Base-by-base conservation (phyloP, 2,329 filamentous ascomycete species). In the Geosmithia putterillii region DNA sequence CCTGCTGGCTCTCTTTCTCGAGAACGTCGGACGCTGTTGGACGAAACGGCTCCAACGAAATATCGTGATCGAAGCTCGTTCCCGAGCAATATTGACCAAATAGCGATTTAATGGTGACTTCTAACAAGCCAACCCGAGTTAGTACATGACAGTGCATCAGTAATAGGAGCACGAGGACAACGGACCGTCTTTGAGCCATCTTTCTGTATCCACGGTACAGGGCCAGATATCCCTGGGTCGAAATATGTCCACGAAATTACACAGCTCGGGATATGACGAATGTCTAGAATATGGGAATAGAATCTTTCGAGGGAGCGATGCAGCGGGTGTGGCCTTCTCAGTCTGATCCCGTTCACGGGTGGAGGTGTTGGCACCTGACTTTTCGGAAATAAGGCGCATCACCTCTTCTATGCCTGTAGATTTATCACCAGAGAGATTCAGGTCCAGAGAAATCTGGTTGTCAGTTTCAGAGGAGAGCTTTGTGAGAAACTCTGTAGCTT, bases 281-380 rank as follows among this genome's bases (percentile, higher is more conserved):
- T 96, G 90, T 1, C 90, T 76, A 1, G 90, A 90, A 55, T 89
- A 95, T 0, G 89, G 86, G 50, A 95, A 95, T 0, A 57, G 63
- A 3, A 81, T 74, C 0, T 54, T 54, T 12, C 52, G 62, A 0
- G 70, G 62, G 2, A 74, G 54, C 9, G 39, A n/a, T 0, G 2
- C 49, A 39, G 25, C 1, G 35, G 34, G n/a, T n/a, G n/a, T n/a
- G n/a, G n/a, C n/a, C n/a, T n/a, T 15, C 18, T 38, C 42, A 17
- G 21, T 18, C 34, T 32, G 42, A 21, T 21, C 17, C 14, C 14
- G 19, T 7, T 25, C 32, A 14, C 10, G 12, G 19, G 19, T 15
- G 23, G 25, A 17, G 8, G 25, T 22, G 25, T 38, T 18, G 37
- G 36, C n/a, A 15, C 8, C 7, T n/a, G 28, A 22, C 42, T 44